These are phyloP conservation scores for Daldinia decipiens DNA, from an alignment of 495 filamentous ascomycete genomes.

Conservation along the genomic window DNA sequence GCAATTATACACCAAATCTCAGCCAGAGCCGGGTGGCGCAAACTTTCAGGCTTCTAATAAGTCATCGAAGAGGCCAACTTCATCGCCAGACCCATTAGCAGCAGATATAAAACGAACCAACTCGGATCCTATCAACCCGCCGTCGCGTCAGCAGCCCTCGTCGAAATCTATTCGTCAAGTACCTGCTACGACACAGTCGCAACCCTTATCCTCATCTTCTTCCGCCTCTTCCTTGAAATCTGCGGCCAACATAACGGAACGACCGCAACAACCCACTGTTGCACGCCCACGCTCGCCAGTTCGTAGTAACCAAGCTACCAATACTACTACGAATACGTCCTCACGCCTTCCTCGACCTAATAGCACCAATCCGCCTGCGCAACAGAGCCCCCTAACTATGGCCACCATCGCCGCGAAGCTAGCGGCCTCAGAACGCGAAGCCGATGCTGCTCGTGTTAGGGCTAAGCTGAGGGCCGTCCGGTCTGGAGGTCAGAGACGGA, in stretches of 20 bases:
- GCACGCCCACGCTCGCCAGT: slow-evolving; percentile 31
- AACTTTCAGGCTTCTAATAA: slow-evolving; percentile 12
- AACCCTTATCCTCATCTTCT: slow-evolving; percentile 27
- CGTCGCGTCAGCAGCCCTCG: slow-evolving; percentile 13
- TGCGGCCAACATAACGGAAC: background rate
- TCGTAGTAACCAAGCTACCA: slow-evolving; percentile 23
- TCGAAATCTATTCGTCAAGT: slow-evolving; percentile 15
- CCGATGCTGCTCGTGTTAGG: slow-evolving; percentile 64
- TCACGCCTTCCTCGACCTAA: slow-evolving; percentile 57
- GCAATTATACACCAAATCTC: slow-evolving; percentile 25
- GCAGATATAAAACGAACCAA: slow-evolving; percentile 29
- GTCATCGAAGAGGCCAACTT: slow-evolving; percentile 27
- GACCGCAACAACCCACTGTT: slow-evolving; percentile 42
- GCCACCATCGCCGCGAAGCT: slow-evolving; percentile 65
- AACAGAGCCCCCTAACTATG: slow-evolving; percentile 63
- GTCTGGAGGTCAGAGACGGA: slow-evolving; percentile 34
- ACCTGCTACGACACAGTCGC: slow-evolving; percentile 14
- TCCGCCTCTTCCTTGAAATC: slow-evolving; percentile 8
- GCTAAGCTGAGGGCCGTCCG: slow-evolving; percentile 64
- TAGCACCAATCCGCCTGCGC: slow-evolving; percentile 47
- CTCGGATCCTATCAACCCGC: slow-evolving; percentile 22
- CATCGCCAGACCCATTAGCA: slow-evolving; percentile 27
- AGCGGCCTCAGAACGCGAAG: slow-evolving; percentile 65
- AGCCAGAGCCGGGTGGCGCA: slow-evolving; percentile 28
- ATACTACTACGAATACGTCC: slow-evolving; percentile 36